Evolutionary conservation across 1,139 yeast species (phyloP).

Genomic region (Blastobotrys elegans): DNA sequence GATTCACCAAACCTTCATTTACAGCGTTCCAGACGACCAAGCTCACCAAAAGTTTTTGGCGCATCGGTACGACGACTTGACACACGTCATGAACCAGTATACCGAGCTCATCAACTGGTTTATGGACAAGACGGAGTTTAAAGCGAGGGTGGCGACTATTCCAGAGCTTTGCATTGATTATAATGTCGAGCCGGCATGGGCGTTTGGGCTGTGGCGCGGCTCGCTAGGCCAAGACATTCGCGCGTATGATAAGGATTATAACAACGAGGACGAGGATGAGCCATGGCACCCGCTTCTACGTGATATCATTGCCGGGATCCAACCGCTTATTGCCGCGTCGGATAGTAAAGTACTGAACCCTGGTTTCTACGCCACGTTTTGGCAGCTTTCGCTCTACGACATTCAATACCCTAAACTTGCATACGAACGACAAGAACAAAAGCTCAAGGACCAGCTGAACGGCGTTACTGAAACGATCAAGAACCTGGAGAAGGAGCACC

Average conservation of each 20-base stretch:
- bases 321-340: constrained; percentile 25
- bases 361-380: constrained; percentile 56
- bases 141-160: constrained; percentile 41
- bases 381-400: constrained; percentile 76
- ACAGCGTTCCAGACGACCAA: constrained; percentile 37
- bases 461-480: constrained; percentile 15
- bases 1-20: constrained; percentile 34
- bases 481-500: constrained; percentile 12
- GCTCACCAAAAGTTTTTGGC: constrained; percentile 70
- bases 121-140: constrained; percentile 37
- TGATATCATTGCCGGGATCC: constrained; percentile 23
- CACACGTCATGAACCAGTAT: constrained; percentile 59
- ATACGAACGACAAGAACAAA: constrained; percentile 47
- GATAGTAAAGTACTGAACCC: constrained; percentile 41
- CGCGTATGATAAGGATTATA: constrained; percentile 18
- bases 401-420: constrained; percentile 50
- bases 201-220: constrained; percentile 75
- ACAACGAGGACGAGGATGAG: constrained; percentile 1
- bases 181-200: constrained; percentile 60
- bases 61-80: constrained; percentile 66
- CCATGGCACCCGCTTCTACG: constrained; percentile 29
- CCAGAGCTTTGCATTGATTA: constrained; percentile 45
- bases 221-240: constrained; percentile 35
- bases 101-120: constrained; percentile 55
- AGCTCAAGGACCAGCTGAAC: constrained; percentile 20